Base-by-base conservation (phyloP, 2,329 filamentous ascomycete genomes). In the Drechslera avenae region DNA sequence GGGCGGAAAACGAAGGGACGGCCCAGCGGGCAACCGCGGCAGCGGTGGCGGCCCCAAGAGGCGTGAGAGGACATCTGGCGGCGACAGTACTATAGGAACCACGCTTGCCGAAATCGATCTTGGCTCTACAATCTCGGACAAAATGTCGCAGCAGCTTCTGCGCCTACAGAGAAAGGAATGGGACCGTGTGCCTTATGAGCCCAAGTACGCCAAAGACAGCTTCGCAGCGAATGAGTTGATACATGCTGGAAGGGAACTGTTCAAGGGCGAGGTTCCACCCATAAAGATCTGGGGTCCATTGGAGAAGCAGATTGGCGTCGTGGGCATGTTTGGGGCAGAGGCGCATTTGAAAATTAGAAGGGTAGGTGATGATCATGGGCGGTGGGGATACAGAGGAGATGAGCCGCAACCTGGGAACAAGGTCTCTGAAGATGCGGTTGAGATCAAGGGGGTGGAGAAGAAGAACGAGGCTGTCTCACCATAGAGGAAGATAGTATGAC, bases 151-250 rank as follows among this genome's bases (percentile, higher is more conserved):
- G 42, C 64, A 71, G 10, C 42, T 73, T 40, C 46, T 69, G 32
- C 63, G 71, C 6, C 45, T 73, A 46, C 71, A 73, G 58, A 56
- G 66, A 19, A 63, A 66, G 30, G 66, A 70, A 52, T 73, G 71
- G 71, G 71, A 72, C 50, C 62, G 63, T 28, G 62, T 63, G 48
- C 56, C 66, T 4, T 73, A 73, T 36, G 62, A 67, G 60, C 71
- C 71, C 18, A 72, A 68, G 52, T 73, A 73, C 33, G 59, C 62
- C 3, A 57, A 60, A 6, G 69, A 65, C n/a, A 71, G 68, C 47
- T 62, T 69, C 35, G 69, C 58, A 1, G 67, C 66, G 16, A 60
- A 62, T 18, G 62, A 70, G 41, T 35, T 73, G 54, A 60, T 73
- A 37, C 59, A 69, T 40, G 59, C 59, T 7, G 69, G 69, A 9